These are phyloP conservation scores for Podila clonocystis DNA, from an alignment of 192 early-diverging fungal genomes.

Conservation along the genomic window DNA sequence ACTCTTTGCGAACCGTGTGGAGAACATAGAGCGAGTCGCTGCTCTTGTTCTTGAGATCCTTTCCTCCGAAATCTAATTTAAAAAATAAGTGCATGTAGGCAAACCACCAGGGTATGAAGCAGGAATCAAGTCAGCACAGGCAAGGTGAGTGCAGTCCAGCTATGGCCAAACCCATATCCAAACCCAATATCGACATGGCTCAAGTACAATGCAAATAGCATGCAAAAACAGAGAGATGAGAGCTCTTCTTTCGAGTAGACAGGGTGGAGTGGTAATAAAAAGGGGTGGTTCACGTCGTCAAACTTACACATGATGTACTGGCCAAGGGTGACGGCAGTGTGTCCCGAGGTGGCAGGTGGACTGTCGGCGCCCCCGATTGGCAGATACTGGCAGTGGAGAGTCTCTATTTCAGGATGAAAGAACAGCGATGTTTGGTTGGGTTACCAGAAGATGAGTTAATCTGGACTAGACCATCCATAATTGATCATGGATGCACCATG, in stretches of 20 bases:
- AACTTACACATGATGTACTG: slow-evolving; percentile 52
- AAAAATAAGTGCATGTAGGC: neutral
- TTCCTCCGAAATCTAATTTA: slow-evolving; percentile 40
- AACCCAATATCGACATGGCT: too few species aligned
- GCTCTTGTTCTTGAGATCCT: slow-evolving; percentile 48
- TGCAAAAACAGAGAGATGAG: too few species aligned
- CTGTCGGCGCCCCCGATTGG: slow-evolving; percentile 15
- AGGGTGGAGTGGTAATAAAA: neutral
- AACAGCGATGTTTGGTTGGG: neutral
- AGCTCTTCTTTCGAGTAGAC: neutral
- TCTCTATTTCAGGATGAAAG: slow-evolving; percentile 13
- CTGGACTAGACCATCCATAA: too few species aligned
- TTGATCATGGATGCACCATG: neutral
- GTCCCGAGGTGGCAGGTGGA: slow-evolving; percentile 32
- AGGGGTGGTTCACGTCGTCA: neutral
- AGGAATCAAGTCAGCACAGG: neutral
- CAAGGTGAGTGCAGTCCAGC: neutral
- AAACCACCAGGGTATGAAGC: neutral
- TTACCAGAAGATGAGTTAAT: neutral
- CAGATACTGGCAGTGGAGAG: slow-evolving; percentile 30
- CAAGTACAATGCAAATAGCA: too few species aligned
- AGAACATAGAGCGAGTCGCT: slow-evolving; percentile 40
- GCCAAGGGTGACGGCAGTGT: slow-evolving; percentile 45
- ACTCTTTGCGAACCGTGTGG: slow-evolving; percentile 45
- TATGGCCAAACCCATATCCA: too few species aligned